Evolutionary conservation across 2,329 filamentous ascomycete genomes (phyloP), one percentile per base, ranked within the genome.

Genomic region (Moelleriella libera): DNA sequence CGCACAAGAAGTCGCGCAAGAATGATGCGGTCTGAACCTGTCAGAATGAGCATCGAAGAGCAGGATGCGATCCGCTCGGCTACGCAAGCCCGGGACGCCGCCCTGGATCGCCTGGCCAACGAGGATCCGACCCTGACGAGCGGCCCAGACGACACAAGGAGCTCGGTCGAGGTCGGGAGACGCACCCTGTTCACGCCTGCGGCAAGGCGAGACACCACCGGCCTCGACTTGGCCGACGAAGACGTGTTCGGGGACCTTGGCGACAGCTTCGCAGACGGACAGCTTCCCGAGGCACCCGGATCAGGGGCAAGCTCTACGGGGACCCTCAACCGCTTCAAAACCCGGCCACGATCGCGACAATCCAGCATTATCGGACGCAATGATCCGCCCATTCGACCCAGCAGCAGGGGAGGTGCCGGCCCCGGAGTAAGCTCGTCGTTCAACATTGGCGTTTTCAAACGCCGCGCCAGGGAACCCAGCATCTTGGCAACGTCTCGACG

Each of bases 391-490:
- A 76, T 76, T 50, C 64, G 73, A 40, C 73, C 73, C 3, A 74
- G 71, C 60, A 76, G 73, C 58, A 64, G 72, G 21, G 66, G 69
- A 5, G 63, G 66, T 11, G 69, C 63, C 45, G 74, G 70, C 1
- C 68, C 72, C 1, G 66, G 67, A 41, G 62, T 76, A 43, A 70
- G 69, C 53, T 68, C 70, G 1, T 69, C 68, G 0, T 68, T 76
- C 54, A 80, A 75, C 49, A 70, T 81, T 45, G 76, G 75, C 11
- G 62, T 69, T 5, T 82, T 82, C 59, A 73, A 69, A 57, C 66
- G 77, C 40, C 70, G 78, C 43, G 67, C 68, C 14, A 67, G 78
- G 43, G 76, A 82, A 57, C 77, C 76, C 2, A 82, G 78, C 58
- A 81, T 82, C 47, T 59, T 82, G 41, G 72, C 75, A 5, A 72